Conservation (phyloP, 208 protist genomes). For the Crithidia expoeki region DNA sequence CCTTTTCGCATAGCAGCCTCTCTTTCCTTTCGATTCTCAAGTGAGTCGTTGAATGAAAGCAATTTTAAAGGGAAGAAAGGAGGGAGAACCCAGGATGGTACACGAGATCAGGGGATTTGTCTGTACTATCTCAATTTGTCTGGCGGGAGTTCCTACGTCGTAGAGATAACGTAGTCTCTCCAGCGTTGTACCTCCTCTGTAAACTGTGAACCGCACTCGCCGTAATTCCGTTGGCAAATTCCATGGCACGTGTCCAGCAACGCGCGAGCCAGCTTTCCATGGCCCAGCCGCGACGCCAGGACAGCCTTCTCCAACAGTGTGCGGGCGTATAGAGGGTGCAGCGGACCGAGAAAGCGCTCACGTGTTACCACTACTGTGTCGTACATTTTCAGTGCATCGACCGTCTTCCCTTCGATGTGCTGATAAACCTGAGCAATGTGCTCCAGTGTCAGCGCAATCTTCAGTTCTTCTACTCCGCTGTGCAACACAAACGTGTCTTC, state of each 20-base stretch:
- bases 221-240: not conserved
- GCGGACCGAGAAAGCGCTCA: slow-evolving; percentile 40
- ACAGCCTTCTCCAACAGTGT: slow-evolving; percentile 37
- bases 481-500: not conserved
- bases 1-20: no score
- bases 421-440: slow-evolving; percentile 70
- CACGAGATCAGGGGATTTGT: no score
- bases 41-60: no score
- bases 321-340: slow-evolving; percentile 44
- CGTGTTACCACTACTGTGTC: slow-evolving; percentile 47
- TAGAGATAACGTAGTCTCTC: not conserved
- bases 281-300: slow-evolving; percentile 44
- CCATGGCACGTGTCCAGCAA: slow-evolving; percentile 13
- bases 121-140: no score
- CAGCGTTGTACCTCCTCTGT: slow-evolving; percentile 9
- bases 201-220: not conserved
- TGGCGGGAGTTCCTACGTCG: not conserved
- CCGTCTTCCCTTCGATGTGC: slow-evolving; percentile 5
- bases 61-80: no score
- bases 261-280: slow-evolving; percentile 19
- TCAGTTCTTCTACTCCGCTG: slow-evolving; percentile 44
- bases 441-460: slow-evolving; percentile 67
- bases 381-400: slow-evolving; percentile 52
- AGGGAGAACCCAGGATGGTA: no score
- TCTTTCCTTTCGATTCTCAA: no score